Evolutionary conservation across 257 asterid species (phyloP).

Genomic region (Solanum verrucosum): DNA sequence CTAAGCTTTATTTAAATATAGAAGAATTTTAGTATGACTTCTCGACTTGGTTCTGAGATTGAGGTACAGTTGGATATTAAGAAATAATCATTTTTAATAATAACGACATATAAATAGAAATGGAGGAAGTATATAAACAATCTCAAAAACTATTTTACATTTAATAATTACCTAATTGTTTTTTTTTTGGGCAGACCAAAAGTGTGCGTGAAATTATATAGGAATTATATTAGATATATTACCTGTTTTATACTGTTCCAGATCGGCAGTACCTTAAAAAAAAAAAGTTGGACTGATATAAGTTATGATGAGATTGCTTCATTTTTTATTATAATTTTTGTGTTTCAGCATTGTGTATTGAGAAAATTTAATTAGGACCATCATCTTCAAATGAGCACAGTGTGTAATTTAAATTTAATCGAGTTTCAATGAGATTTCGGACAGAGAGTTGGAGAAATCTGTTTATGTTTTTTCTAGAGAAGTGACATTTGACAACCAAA

Average conservation of each 20-base stretch:
- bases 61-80: too few species aligned
- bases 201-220: not conserved
- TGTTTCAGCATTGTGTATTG: fast-evolving
- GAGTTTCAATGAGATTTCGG: fast-evolving
- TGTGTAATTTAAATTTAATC: too few species aligned
- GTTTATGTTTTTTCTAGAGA: not conserved
- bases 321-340: too few species aligned
- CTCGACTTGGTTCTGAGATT: too few species aligned
- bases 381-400: too few species aligned
- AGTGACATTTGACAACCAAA: conserved; percentile 2
- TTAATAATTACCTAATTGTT: not conserved
- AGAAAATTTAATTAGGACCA: too few species aligned
- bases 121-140: not conserved
- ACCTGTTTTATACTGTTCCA: not conserved
- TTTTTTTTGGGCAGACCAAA: not conserved
- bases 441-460: not conserved
- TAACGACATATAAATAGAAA: not conserved
- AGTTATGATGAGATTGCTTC: too few species aligned
- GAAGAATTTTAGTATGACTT: too few species aligned
- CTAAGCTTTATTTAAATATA: too few species aligned
- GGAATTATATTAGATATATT: not conserved
- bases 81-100: too few species aligned
- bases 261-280: not conserved
- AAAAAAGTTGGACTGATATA: too few species aligned
- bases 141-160: too few species aligned